phyloP scores from a whole-genome alignment of 352 stramenopile genomes.

The Globisporangium cederbergense region DNA sequence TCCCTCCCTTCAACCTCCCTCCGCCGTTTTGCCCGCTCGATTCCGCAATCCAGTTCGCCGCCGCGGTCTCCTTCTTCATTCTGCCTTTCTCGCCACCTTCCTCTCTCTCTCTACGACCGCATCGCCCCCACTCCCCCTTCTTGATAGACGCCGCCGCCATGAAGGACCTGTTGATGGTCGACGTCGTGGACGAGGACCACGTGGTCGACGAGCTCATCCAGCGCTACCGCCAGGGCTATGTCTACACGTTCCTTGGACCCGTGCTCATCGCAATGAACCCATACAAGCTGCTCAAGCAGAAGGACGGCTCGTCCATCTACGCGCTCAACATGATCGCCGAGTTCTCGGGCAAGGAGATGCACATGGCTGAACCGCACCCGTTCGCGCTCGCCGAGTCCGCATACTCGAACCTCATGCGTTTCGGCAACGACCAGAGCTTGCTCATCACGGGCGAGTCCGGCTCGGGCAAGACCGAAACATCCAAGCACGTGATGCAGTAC shows the following conservation, averaged over 20 bases:
- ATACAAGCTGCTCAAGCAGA: constrained; percentile 80
- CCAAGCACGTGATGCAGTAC: constrained; percentile 96
- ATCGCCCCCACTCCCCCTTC: neutral
- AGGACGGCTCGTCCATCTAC: constrained; percentile 73
- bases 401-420: constrained; percentile 90
- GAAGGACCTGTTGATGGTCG: constrained; percentile 79
- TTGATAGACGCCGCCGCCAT: constrained; percentile 13
- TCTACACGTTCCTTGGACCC: constrained; percentile 91
- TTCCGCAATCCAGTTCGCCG: constrained; percentile 10
- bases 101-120: constrained; percentile 6
- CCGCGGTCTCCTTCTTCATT: neutral
- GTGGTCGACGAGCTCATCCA: constrained; percentile 73
- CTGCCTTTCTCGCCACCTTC: neutral
- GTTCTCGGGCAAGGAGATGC: constrained; percentile 80
- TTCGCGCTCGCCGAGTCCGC: constrained; percentile 84
- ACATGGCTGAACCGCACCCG: constrained; percentile 78
- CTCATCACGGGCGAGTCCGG: constrained; percentile 86
- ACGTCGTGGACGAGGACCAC: constrained; percentile 69
- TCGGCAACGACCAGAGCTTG: constrained; percentile 78
- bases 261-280: constrained; percentile 90
- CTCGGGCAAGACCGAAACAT: constrained; percentile 94
- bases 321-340: constrained; percentile 68
- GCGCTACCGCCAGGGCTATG: constrained; percentile 78
- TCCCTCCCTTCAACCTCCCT: neutral
- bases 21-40: constrained; percentile 4